These are phyloP conservation scores for Aspergillus viridinutans DNA, from an alignment of 2,329 filamentous ascomycete species.

Conservation along the genomic window DNA sequence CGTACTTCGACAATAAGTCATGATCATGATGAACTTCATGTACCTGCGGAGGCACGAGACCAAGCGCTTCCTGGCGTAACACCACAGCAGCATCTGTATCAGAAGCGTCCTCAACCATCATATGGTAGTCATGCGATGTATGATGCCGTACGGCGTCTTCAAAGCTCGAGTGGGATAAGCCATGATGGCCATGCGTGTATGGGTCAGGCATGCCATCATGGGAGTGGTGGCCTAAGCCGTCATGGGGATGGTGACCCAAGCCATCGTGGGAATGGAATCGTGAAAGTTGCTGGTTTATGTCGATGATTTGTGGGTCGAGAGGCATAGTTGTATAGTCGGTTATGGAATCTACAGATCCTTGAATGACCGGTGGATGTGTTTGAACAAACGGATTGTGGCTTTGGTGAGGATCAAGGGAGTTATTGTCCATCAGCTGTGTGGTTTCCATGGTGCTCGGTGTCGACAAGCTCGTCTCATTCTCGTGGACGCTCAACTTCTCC, in stretches of 20 bases:
- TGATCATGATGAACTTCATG: conserved; percentile 40
- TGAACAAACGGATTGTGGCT: conserved; percentile 32
- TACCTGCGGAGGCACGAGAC: conserved; percentile 35
- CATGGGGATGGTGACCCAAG: conserved; percentile 13
- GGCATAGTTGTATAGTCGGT: conserved; percentile 49
- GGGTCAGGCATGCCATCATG: conserved; percentile 34
- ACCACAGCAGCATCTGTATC: conserved; percentile 28
- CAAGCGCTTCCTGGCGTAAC: conserved; percentile 36
- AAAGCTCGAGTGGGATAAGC: conserved; percentile 31
- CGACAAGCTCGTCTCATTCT: conserved; percentile 10
- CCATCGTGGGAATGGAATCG: conserved; percentile 37
- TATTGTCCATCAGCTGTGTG: conserved; percentile 21
- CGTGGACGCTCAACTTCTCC: conserved; percentile 1
- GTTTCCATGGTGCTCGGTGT: conserved; percentile 9
- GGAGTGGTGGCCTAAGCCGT: conserved; percentile 4
- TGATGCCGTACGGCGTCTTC: conserved; percentile 38
- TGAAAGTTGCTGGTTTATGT: conserved; percentile 43
- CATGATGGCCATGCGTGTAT: conserved; percentile 30
- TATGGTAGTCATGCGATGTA: conserved; percentile 37
- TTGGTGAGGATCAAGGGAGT: conserved; percentile 15
- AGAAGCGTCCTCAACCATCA: conserved; percentile 40
- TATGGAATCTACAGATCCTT: conserved; percentile 36
- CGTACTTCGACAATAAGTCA: conserved; percentile 37
- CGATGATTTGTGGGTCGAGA: conserved; percentile 59
- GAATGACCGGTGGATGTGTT: conserved; percentile 28